Percentiles rank a stretch among this genome's conserved stretches.
phyloP scores from a whole-genome alignment of 1,139 yeast genomes.

The Lodderomyces jiufengensis region DNA sequence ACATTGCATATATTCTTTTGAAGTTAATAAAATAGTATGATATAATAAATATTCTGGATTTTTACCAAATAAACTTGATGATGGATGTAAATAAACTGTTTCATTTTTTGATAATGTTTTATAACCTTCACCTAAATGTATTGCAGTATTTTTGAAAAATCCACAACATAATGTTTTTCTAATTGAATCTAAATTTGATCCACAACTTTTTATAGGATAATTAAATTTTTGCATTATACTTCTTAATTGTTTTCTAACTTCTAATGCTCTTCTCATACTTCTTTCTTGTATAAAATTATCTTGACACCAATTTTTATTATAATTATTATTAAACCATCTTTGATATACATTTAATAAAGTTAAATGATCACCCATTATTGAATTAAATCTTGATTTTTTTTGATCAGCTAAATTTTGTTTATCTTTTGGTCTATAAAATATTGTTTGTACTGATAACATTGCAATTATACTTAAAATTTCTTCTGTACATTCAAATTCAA shows the following conservation, averaged over 20 bases:
- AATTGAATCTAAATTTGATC: conserved; percentile 57
- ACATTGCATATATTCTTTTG: conserved; percentile 90
- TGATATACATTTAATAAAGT: conserved; percentile 79
- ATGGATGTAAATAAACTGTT: conserved; percentile 84
- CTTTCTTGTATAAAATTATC: conserved; percentile 81
- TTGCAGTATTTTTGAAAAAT: conserved; percentile 80
- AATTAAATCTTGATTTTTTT: conserved; percentile 69
- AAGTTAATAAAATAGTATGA: conserved; percentile 76
- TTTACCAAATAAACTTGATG: conserved; percentile 73
- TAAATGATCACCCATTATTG: conserved; percentile 81
- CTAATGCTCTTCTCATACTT: conserved; percentile 71
- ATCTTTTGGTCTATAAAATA: conserved; percentile 82
- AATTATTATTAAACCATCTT: conserved; percentile 60
- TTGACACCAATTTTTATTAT: conserved; percentile 72
- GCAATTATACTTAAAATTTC: conserved; percentile 85
- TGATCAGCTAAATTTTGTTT: conserved; percentile 73
- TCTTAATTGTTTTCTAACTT: conserved; percentile 69
- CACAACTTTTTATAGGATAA: conserved; percentile 56
- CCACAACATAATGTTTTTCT: conserved; percentile 81
- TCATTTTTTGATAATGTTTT: conserved; percentile 75
- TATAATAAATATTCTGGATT: conserved; percentile 78
- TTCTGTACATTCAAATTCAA: conserved; percentile 71
- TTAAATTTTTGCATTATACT: conserved; percentile 57
- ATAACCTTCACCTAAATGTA: conserved; percentile 67
- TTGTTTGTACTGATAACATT: conserved; percentile 84